Evolutionary conservation across 2,329 filamentous ascomycete species (phyloP).

Genomic region (Hypoxylon sp.): DNA sequence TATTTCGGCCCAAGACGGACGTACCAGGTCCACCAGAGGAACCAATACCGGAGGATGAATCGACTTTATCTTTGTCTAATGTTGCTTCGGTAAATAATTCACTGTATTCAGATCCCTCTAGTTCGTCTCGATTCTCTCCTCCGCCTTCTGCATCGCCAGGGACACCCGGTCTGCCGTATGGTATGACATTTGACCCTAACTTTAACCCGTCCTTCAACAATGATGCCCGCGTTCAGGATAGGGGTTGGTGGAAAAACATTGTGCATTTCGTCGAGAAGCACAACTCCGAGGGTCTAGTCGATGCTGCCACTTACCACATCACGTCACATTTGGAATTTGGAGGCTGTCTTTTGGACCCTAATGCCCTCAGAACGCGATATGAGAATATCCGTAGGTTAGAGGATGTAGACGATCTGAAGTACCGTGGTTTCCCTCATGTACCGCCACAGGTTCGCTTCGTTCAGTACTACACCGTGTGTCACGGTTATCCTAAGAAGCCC

Average conservation of each 20-base stretch:
- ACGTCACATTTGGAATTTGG: slow-evolving; percentile 86
- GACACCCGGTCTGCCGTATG: slow-evolving; percentile 25
- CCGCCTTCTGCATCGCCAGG: slow-evolving; percentile 29
- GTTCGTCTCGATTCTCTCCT: slow-evolving; percentile 32
- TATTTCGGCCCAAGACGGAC: slow-evolving; percentile 66
- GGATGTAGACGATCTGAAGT: slow-evolving; percentile 66
- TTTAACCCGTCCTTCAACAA: slow-evolving; percentile 82
- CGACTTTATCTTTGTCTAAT: slow-evolving; percentile 27
- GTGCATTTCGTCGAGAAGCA: slow-evolving; percentile 86
- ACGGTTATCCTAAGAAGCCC: slow-evolving; percentile 69
- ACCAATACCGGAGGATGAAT: slow-evolving; percentile 23
- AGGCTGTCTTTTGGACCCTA: slow-evolving; percentile 79
- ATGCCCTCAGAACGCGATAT: slow-evolving; percentile 75
- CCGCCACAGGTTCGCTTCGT: slow-evolving; percentile 74
- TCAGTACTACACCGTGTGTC: slow-evolving; percentile 91
- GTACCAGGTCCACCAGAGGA: slow-evolving; percentile 40
- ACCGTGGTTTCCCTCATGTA: slow-evolving; percentile 47
- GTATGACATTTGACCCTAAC: slow-evolving; percentile 61
- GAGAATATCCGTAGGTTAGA: slow-evolving; percentile 74
- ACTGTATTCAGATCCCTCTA: slow-evolving; percentile 39
- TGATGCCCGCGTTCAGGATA: slow-evolving; percentile 73
- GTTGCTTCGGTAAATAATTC: slow-evolving; percentile 38
- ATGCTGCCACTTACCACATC: slow-evolving; percentile 77
- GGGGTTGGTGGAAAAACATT: slow-evolving; percentile 73
- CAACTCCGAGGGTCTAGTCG: slow-evolving; percentile 70